Base-by-base conservation (phyloP, 1,284 basidiomycete species). In the Malassezia yamatoensis region DNA sequence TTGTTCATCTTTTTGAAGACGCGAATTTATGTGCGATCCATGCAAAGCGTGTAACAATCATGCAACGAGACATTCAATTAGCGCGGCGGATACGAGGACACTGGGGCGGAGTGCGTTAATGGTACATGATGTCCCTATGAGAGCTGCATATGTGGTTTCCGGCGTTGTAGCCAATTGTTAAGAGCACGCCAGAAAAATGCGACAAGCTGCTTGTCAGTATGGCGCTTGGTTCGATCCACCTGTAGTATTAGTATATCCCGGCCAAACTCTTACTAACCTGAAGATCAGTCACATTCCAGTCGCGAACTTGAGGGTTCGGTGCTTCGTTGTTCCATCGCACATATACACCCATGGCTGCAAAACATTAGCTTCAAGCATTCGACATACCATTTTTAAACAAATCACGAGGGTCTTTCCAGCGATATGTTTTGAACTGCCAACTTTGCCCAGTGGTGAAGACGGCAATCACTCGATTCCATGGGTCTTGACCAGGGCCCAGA, bases 381-480 rank as follows among this genome's bases (percentile, higher is more conserved):
- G 3, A 54, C 81, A 54, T 62, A 91, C 90, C 89, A 72, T 96
- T 85, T 72, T 91, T 87, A 78, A 96, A 96, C 29, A 96, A 77
- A 52, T 86, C 82, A 60, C 84, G 83, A 1, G 93, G 91, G 65
- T 96, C 90, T 49, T 81, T 84, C 91, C 91, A 96, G 74, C 90
- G 90, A 78, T 96, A 98, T 32, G 86, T 85, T 63, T 86, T 82
- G 78, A 98, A 98, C 75, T 96, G 93, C 93, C 93, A 98, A 47
- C 85, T 84, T 68, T 96, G 93, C 2, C 93, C 93, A 0, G 90
- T 96, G 1, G 93, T 96, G 81, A 96, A 85, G 11, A 98, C 93
- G 64, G 89, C 93, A 4, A 96, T 85, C 5, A 98, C 94, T 21
- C 93, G 82, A 59, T 93, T 88, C 81, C 81, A 68, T 10, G 60